Conservation (phyloP, 1,139 yeast genomes). For the Kodamaea fungicola region DNA sequence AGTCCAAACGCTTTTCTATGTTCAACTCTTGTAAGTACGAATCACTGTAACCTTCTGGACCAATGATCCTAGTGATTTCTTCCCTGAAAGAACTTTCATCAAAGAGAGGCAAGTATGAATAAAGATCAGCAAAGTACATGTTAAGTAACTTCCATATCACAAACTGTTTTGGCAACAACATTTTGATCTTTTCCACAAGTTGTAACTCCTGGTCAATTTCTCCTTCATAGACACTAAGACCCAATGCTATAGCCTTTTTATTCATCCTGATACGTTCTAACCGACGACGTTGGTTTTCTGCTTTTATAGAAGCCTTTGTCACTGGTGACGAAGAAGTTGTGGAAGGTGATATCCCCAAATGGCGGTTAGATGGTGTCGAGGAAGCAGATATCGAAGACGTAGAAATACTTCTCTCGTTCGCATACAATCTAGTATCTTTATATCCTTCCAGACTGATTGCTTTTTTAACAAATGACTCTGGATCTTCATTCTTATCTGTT, state of each 20-base stretch:
- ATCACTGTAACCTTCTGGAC: conserved; percentile 13
- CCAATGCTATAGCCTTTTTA: conserved; percentile 26
- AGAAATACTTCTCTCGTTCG: neutral
- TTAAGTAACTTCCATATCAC: conserved; percentile 30
- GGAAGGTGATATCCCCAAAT: neutral
- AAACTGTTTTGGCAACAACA: conserved; percentile 34
- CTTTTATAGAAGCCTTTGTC: neutral
- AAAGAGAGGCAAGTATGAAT: conserved; percentile 49
- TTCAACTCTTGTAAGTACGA: conserved; percentile 15
- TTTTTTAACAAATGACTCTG: conserved; percentile 17
- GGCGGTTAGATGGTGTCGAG: neutral
- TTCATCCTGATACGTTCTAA: conserved; percentile 12
- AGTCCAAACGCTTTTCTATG: conserved; percentile 40
- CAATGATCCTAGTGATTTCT: conserved; percentile 20
- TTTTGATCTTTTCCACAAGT: conserved; percentile 22
- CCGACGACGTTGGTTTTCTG: neutral
- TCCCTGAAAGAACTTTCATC: conserved; percentile 37
- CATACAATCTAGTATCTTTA: conserved; percentile 16
- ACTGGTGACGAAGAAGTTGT: neutral
- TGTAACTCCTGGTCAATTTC: conserved; percentile 27
- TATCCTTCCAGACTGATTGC: conserved; percentile 30
- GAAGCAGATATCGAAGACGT: neutral
- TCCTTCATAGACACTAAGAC: conserved; percentile 29
- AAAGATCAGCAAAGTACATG: conserved; percentile 41
- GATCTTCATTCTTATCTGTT: neutral